Conservation (phyloP, 257 asterid genomes). For the Salvia rosmarinus region DNA sequence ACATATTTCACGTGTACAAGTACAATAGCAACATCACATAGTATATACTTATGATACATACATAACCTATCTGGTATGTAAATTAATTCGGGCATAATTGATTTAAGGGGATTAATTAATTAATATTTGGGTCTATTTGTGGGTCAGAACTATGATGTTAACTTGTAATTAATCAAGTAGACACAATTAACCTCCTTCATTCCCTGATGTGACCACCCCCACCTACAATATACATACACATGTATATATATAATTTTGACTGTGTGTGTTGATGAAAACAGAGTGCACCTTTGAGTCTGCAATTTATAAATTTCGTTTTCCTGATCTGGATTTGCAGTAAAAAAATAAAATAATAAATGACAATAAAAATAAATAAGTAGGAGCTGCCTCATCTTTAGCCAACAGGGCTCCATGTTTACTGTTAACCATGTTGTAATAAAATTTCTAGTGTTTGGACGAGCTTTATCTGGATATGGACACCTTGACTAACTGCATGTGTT, state of each 20-base stretch:
- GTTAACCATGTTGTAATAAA: conserved; percentile 32
- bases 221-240: not conserved
- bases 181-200: conserved; percentile 33
- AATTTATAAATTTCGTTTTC: not conserved
- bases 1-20: not conserved
- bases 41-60: too few species aligned
- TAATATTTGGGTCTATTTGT: conserved; percentile 40
- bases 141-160: conserved; percentile 37
- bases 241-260: not conserved
- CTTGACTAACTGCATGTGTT: conserved; percentile 32
- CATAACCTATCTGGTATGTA: not conserved
- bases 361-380: not conserved
- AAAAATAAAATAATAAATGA: not conserved
- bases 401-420: conserved; percentile 48
- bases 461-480: conserved; percentile 27
- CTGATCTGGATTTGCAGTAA: not conserved
- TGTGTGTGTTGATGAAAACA: not conserved
- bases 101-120: not conserved
- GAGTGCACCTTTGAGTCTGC: not conserved
- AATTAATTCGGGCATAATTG: conserved; percentile 18
- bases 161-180: conserved; percentile 38
- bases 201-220: conserved; percentile 35
- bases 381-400: conserved; percentile 22
- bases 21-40: too few species aligned
- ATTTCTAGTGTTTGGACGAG: conserved; percentile 33